Base-by-base conservation (phyloP, 2,329 filamentous ascomycete species). In the Colletotrichum navitas region DNA sequence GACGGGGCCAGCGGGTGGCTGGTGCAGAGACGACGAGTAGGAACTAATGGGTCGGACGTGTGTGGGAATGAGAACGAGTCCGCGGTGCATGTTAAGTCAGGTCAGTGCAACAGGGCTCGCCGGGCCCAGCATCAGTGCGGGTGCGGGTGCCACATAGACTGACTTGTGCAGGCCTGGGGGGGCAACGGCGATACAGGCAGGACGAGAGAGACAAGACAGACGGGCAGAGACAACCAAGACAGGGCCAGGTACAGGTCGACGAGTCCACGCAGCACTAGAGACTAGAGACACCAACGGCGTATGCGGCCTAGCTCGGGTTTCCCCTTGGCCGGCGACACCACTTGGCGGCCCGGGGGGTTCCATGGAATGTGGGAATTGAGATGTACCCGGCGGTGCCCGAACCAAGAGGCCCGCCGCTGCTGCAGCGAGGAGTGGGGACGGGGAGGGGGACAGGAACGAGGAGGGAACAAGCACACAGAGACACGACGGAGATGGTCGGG, bases 321-420 rank as follows among this genome's bases (percentile, higher is more conserved):
- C 64, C 26, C 51, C 62, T 62, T 56, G 21, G 63, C 64, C 58
- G 34, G 52, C 64, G 58, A 52, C 41, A 62, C 51, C 68, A 67
- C 68, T 68, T 63, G 68, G 64, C 59, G 63, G 64, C 58, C 63
- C 68, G 34, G 32, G 43, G 68, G 34, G 36, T 29, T 56, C 63
- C 51, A 67, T 58, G 58, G 68, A 71, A 68, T 71, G 68, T 59
- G 68, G 64, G 64, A 68, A 63, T 63, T 68, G 58, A 24, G 56
- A 70, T 43, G 63, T 45, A 41, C 43, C 63, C 59, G 49, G 58
- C 24, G 11, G 36, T 54, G 12, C 61, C 36, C 36, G 24, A 55
- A 54, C 2, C 34, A 21, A 43, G 34, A 59, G 45, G 39, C 45
- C 43, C 55, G 56, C 43, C 54, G 56, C 56, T 39, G 39, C 47